Evolutionary conservation across 2,329 filamentous ascomycete species (phyloP).

Genomic region (Colletotrichum sp.): DNA sequence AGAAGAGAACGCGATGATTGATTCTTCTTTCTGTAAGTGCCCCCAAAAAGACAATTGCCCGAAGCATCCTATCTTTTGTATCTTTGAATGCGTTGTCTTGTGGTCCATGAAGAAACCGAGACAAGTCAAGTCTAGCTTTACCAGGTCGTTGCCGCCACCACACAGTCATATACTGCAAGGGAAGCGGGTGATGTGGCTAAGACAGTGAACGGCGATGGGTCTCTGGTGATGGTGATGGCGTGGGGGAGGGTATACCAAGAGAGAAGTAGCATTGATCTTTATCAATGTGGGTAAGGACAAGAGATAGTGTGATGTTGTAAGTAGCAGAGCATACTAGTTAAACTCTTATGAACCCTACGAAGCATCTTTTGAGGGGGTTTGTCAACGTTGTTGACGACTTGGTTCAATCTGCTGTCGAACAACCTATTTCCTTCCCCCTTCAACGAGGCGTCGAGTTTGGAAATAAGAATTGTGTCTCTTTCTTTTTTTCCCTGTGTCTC

Average conservation of each 20-base stretch:
- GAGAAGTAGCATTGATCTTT: no score
- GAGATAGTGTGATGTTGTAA: no score
- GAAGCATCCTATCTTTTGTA: fast-evolving
- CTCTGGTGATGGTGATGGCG: no score
- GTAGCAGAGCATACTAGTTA: no score
- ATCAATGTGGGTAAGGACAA: fast-evolving
- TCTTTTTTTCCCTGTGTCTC: no score
- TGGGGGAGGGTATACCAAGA: no score
- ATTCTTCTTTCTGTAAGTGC: no score
- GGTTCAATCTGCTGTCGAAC: neutral
- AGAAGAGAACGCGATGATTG: neutral
- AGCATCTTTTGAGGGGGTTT: no score
- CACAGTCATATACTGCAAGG: neutral
- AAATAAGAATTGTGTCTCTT: fast-evolving
- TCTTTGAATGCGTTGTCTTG: neutral
- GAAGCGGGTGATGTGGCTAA: neutral
- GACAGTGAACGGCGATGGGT: neutral
- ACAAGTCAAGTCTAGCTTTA: fast-evolving
- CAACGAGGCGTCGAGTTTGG: neutral
- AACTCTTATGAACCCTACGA: fast-evolving
- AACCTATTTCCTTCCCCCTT: neutral
- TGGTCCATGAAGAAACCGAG: fast-evolving
- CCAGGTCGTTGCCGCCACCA: neutral
- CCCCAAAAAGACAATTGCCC: no score
- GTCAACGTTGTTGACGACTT: no score